Evolutionary conservation across 2,329 filamentous ascomycete genomes (phyloP).

Genomic region (Colletotrichum viniferum): DNA sequence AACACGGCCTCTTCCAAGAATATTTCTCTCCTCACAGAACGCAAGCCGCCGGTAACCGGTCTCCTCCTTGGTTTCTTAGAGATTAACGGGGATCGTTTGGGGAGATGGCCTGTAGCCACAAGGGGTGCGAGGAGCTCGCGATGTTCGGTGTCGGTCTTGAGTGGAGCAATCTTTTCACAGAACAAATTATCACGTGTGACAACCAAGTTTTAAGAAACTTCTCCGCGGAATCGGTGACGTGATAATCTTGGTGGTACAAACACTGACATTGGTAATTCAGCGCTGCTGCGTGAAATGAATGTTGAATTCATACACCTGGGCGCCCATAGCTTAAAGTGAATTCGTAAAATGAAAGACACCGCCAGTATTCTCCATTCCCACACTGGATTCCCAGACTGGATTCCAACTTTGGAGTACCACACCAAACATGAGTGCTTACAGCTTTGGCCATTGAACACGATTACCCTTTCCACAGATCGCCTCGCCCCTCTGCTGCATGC

Average conservation of each 20-base stretch:
- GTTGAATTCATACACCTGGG: neutral
- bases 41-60: rapidly evolving
- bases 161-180: neutral
- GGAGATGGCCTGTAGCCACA: neutral
- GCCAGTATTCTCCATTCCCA: rapidly evolving
- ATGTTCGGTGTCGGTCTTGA: neutral
- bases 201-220: neutral
- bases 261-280: rapidly evolving
- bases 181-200: neutral
- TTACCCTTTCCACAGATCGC: neutral
- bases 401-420: rapidly evolving
- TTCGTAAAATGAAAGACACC: neutral
- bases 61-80: neutral
- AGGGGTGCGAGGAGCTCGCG: neutral
- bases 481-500: neutral
- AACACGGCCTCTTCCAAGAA: neutral
- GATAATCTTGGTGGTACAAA: rapidly evolving
- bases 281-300: neutral
- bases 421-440: neutral
- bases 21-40: neutral
- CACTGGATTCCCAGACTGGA: too few relatives aligned
- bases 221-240: neutral
- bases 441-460: neutral
- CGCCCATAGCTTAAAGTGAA: neutral
- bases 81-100: neutral